Percentiles rank a stretch among this genome's conserved stretches.
These are phyloP conservation scores for Mycena galericulata DNA, from an alignment of 768 basidiomycete species.

Conservation along the genomic window DNA sequence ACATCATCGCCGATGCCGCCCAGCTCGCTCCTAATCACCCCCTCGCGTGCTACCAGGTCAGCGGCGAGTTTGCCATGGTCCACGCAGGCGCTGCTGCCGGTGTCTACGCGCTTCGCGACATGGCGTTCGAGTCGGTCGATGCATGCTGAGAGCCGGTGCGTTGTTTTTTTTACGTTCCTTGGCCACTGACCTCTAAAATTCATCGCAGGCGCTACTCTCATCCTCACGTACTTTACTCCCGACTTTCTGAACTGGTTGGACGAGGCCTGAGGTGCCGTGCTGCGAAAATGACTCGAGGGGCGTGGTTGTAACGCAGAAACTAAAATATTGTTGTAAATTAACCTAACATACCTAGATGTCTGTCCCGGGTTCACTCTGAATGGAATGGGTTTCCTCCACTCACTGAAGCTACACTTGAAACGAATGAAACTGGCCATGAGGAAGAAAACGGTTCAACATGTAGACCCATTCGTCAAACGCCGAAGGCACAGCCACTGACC, in stretches of 20 bases:
- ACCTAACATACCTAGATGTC: slow-evolving; percentile 20
- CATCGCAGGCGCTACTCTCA: slow-evolving; percentile 81
- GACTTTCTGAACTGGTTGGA: slow-evolving; percentile 92
- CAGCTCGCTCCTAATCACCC: slow-evolving; percentile 87
- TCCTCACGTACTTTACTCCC: slow-evolving; percentile 96
- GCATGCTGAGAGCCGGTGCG: slow-evolving; percentile 91
- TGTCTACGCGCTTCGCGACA: slow-evolving; percentile 90
- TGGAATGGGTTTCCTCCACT: too few relatives aligned
- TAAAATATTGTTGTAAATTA: slow-evolving; percentile 7
- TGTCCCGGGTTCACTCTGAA: too few relatives aligned
- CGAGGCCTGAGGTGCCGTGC: background rate
- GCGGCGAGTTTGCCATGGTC: slow-evolving; percentile 98
- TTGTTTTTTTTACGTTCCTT: slow-evolving; percentile 19
- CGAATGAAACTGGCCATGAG: too few relatives aligned
- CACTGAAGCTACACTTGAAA: too few relatives aligned
- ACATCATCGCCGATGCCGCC: slow-evolving; percentile 92
- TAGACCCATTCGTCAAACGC: too few relatives aligned
- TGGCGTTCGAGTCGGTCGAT: slow-evolving; percentile 95
- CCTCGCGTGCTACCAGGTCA: slow-evolving; percentile 97
- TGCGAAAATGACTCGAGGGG: background rate
- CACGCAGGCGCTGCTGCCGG: slow-evolving; percentile 93
- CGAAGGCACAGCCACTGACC: too few relatives aligned
- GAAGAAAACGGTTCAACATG: too few relatives aligned
- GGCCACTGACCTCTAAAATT: background rate
- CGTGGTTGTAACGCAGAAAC: background rate